Evolutionary conservation across 2,329 filamentous ascomycete genomes (phyloP).

Genomic region (Neofusicoccum laricinum): DNA sequence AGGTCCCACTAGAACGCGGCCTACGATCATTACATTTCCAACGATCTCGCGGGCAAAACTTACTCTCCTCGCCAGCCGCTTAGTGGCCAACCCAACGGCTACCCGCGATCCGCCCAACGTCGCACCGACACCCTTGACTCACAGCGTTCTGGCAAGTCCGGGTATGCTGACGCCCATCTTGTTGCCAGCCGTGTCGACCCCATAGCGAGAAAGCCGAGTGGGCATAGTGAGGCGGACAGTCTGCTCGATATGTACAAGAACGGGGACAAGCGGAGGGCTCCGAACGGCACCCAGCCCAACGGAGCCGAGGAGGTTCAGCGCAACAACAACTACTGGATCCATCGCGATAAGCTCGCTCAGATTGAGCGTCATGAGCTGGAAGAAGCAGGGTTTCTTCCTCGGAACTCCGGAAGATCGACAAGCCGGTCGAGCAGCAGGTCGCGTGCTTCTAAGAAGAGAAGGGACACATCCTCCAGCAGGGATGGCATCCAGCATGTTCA

Average conservation of each 20-base stretch:
- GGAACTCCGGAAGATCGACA: conserved; percentile 25
- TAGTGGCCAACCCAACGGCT: conserved; percentile 34
- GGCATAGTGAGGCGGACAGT: conserved; percentile 47
- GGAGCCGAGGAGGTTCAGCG: background rate
- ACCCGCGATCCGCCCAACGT: conserved; percentile 24
- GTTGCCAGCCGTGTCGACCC: conserved; percentile 34
- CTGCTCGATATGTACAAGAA: conserved; percentile 43
- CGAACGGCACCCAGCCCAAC: background rate
- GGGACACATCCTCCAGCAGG: conserved; percentile 25
- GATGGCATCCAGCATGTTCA: conserved; percentile 20
- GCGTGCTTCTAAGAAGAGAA: conserved; percentile 32
- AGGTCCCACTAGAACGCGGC: conserved; percentile 24
- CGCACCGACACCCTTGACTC: conserved; percentile 32
- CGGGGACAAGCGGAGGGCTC: conserved; percentile 20
- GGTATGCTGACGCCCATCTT: conserved; percentile 28
- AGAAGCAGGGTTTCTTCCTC: conserved; percentile 64
- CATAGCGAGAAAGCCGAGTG: conserved; percentile 31
- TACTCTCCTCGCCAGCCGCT: conserved; percentile 32
- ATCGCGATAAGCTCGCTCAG: conserved; percentile 76
- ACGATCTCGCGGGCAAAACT: conserved; percentile 26
- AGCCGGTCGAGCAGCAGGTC: conserved; percentile 38
- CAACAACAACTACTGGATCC: conserved; percentile 64
- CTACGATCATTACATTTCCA: conserved; percentile 35
- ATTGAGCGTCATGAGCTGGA: conserved; percentile 80
- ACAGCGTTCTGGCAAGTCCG: conserved; percentile 23